Base-by-base conservation (phyloP, 2,329 filamentous ascomycete genomes). In the Ceratocystis variospora region DNA sequence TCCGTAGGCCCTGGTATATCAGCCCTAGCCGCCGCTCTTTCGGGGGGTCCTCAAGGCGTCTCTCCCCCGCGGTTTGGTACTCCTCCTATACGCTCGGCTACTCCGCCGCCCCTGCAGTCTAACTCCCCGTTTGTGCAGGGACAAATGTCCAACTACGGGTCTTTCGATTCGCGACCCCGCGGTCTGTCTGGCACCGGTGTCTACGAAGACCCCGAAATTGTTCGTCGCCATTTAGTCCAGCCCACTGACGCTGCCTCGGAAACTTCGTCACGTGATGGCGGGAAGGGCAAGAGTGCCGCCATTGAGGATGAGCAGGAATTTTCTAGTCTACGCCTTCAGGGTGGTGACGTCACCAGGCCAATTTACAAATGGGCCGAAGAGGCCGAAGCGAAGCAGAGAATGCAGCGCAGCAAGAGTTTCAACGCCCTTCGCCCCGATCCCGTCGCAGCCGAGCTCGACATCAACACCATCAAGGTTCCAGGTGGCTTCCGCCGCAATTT, bases 321-420 rank as follows among this genome's bases (percentile, higher is more conserved):
- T 74, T 96, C 92, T 37, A 97, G 94, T 76, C 76, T 99, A 74
- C 87, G 87, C 73, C 79, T 99, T 61, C 95, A 97, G 74, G 94
- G 94, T 68, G 94, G 94, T 69, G 94, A 99, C 74, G 88, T 96
- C 67, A 96, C 93, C 28, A 82, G 94, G 68, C 90, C 93, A 65
- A 96, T 99, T 71, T 99, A 99, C 79, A 87, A 90, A 71, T 99
- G 95, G 90, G 90, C 91, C 5, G 91, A 97, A 75, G 89, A 95
- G 74, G 88, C 88, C 63, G 87, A 95, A 73, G 80, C 84, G 61
- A 83, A 86, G 70, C 81, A 80, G 68, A 84, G 84, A 71, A 79
- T 85, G 72, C 84, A 87, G 71, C 85, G 93, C 71, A 96, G 92
- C 77, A 87, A 92, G 77, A 97, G 92, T 75, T 96, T 96, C 74